phyloP scores from a whole-genome alignment of 176 grass and related monocot genomes.

The Raddia distichophylla region DNA sequence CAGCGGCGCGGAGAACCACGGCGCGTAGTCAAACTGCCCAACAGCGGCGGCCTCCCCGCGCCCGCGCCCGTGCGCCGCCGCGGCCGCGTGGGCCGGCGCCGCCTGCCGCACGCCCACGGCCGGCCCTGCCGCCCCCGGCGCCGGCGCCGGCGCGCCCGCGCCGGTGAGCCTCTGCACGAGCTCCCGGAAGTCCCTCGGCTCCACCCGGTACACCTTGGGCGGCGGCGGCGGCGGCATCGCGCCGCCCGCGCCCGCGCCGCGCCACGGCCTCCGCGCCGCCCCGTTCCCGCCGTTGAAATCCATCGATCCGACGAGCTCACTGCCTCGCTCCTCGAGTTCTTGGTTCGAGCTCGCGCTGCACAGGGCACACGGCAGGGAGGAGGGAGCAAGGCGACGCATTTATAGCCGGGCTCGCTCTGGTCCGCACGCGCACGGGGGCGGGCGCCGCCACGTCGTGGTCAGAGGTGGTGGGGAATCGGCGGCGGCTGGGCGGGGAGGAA shows the following conservation, averaged over 20 bases:
- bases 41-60: background rate
- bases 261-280: slow-evolving; percentile 31
- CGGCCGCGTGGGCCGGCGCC: background rate
- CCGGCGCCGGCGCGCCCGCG: background rate
- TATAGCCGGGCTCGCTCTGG: background rate
- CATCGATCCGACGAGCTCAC: background rate
- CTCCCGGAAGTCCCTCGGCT: slow-evolving; percentile 56
- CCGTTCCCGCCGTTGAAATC: slow-evolving; percentile 32
- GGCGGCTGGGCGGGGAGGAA: slow-evolving; percentile 30
- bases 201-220: slow-evolving; percentile 64
- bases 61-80: background rate
- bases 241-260: background rate
- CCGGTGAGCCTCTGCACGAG: slow-evolving; percentile 74
- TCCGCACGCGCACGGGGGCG: background rate
- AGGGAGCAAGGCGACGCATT: background rate
- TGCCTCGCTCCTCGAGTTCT: background rate
- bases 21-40: slow-evolving; percentile 47
- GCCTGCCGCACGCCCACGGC: background rate
- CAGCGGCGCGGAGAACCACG: slow-evolving; percentile 59
- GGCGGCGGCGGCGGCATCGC: slow-evolving; percentile 15
- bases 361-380: background rate
- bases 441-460: background rate
- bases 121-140: background rate
- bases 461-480: background rate
- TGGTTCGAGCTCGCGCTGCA: background rate